phyloP scores from a whole-genome alignment of 495 filamentous ascomycete genomes.

The Hypoxylon lenormandii region DNA sequence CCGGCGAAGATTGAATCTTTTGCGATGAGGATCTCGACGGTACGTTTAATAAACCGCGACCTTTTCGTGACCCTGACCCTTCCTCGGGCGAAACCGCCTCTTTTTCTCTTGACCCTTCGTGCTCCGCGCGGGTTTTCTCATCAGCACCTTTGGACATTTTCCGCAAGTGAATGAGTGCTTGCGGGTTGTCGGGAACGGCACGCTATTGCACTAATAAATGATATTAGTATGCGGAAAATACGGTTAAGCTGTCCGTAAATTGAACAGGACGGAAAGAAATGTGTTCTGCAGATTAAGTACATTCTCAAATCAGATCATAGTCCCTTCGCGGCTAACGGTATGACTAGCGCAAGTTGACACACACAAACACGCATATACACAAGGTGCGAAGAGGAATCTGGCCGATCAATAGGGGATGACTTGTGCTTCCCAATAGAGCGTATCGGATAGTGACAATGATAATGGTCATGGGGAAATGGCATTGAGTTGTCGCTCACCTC shows the following conservation, averaged over 20 bases:
- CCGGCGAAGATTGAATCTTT: constrained; percentile 70
- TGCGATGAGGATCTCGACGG: constrained; percentile 78
- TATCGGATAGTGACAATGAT: neutral
- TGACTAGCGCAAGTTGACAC: neutral
- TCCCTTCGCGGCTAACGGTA: neutral
- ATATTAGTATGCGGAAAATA: constrained; percentile 13
- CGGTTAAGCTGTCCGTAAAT: neutral
- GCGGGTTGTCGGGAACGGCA: constrained; percentile 25
- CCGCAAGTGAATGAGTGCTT: constrained; percentile 24
- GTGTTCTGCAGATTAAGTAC: neutral
- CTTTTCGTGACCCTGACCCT: constrained; percentile 64
- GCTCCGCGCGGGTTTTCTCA: constrained; percentile 52
- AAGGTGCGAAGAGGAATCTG: constrained; percentile 2
- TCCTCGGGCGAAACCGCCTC: constrained; percentile 59
- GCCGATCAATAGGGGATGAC: constrained; percentile 25
- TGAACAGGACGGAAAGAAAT: neutral
- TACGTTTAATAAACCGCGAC: constrained; percentile 68
- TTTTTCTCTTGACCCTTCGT: constrained; percentile 63
- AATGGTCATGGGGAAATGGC: neutral
- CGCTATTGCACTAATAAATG: constrained; percentile 23
- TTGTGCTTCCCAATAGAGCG: neutral
- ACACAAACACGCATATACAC: neutral
- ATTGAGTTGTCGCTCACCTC: constrained; percentile 31
- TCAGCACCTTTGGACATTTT: constrained; percentile 57
- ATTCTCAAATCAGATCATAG: neutral